These are phyloP conservation scores for Grosmannia penicillata DNA, from an alignment of 2,329 filamentous ascomycete species.

Conservation along the genomic window DNA sequence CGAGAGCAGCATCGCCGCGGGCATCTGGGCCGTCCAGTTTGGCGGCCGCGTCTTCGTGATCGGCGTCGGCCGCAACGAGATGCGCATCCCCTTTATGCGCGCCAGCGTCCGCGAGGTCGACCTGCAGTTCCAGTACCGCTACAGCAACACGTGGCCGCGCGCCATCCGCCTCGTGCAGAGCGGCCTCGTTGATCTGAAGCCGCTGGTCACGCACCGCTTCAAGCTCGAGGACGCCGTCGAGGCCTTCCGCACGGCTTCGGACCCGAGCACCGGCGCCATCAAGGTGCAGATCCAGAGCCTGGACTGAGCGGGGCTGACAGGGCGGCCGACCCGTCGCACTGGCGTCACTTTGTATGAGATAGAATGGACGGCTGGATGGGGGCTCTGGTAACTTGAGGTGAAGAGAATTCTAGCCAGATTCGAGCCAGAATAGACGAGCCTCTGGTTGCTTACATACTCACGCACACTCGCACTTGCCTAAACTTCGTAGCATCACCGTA, in stretches of 20 bases:
- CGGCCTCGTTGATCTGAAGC: slow-evolving; percentile 66
- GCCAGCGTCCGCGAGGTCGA: slow-evolving; percentile 85
- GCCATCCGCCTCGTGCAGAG: slow-evolving; percentile 79
- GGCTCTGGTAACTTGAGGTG: not conserved
- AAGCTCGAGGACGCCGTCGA: slow-evolving; percentile 72
- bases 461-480: no score
- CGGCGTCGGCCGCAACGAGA: slow-evolving; percentile 88
- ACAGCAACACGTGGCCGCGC: slow-evolving; percentile 89
- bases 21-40: slow-evolving; percentile 85
- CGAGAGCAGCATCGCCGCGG: slow-evolving; percentile 71
- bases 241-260: slow-evolving; percentile 77
- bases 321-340: no score
- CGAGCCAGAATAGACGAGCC: no score
- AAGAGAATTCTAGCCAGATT: no score
- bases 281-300: slow-evolving; percentile 86
- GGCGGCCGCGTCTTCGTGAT: slow-evolving; percentile 96
- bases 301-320: slow-evolving; percentile 22
- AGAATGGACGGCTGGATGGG: not conserved
- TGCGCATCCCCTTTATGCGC: slow-evolving; percentile 91
- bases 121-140: slow-evolving; percentile 91
- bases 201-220: slow-evolving; percentile 79
- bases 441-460: no score
- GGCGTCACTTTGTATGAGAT: no score
- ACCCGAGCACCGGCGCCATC: slow-evolving; percentile 88
- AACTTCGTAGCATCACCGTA: no score